Base-by-base conservation (phyloP, 2,329 filamentous ascomycete genomes). In the Fusarium nodosum region DNA sequence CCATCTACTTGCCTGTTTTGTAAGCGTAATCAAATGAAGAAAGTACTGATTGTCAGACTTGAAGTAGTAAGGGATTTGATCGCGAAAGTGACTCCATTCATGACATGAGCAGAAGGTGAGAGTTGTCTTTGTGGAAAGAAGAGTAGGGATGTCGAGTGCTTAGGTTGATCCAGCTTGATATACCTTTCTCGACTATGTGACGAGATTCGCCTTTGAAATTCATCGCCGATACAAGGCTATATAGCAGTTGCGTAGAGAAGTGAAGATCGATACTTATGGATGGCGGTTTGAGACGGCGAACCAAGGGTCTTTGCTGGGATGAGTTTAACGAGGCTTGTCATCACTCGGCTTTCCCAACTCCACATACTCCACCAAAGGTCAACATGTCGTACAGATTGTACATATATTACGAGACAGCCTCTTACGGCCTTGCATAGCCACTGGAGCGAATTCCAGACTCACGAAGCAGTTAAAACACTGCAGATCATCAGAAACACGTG, bases 61-160 rank as follows among this genome's bases (percentile, higher is more conserved):
- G 7, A 9, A 3, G 13, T 0, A 5, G 20, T 4, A 41, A 13
- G 2, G 39, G 20, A 0, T 8, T 16, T 1, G 7, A 4, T 8
- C 7, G 20, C 2, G 8, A 3, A 24, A 1, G 9, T 34, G 31
- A 34, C 15, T 34, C 15, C 15, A 2, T 16, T 16, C 0, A 34
- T 16, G 7, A 3, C 2, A 34, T 34, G 3, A 7, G 31, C 12
- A 34, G 15, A 34, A 16, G 31, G 15, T 41, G 20, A 10, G 7
- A 10, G 13, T 9, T 16, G 1, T 16, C 13, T 24, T 8, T 22
- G 20, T 10, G 8, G 20, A 24, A 24, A 16, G 8, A 8, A 16
- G 13, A 4, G 20, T 9, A 41, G 4, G 20, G 3, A 41, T 7
- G 38, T 9, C 2, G 2, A 7, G 4, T 20, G 2, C 11, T 6